Evolutionary conservation across 2,329 filamentous ascomycete species (phyloP).

Genomic region (Tolypocladium pustulatum): DNA sequence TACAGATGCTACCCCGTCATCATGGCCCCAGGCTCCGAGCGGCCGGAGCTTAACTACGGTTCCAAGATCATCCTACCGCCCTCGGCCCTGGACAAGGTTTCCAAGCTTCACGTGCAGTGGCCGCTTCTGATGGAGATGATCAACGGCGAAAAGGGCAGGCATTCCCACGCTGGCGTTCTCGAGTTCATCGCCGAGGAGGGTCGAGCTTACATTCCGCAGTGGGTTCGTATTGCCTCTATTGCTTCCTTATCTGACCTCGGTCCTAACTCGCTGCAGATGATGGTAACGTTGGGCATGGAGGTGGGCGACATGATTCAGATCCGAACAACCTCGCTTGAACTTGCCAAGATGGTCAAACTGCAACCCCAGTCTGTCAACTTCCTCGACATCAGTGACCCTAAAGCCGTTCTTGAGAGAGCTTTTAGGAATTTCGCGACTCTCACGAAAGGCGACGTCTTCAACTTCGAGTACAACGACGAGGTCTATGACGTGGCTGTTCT

Average conservation of each 20-base stretch:
- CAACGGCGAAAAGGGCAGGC: conserved; percentile 70
- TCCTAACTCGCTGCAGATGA: conserved; percentile 52
- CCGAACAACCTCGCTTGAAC: conserved; percentile 84
- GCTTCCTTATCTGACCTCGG: not conserved
- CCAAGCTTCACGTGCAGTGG: conserved; percentile 90
- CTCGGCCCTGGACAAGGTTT: conserved; percentile 92
- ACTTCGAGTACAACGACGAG: conserved; percentile 92
- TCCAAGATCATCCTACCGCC: conserved; percentile 98
- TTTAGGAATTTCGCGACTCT: conserved; percentile 94
- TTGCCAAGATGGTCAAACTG: conserved; percentile 88
- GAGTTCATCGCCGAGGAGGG: conserved; percentile 98
- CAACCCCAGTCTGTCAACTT: conserved; percentile 91
- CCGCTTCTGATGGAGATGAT: conserved; percentile 94
- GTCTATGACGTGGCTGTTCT: conserved; percentile 88
- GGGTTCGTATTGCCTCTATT: conserved; percentile 45
- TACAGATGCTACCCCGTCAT: conserved; percentile 93
- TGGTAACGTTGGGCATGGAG: conserved; percentile 82
- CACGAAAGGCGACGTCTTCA: conserved; percentile 89
- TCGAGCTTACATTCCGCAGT: conserved; percentile 89
- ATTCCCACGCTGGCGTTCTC: conserved; percentile 87
- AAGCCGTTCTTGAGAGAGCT: conserved; percentile 91
- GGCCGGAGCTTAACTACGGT: conserved; percentile 85
- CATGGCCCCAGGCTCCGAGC: conserved; percentile 86
- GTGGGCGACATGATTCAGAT: conserved; percentile 91
- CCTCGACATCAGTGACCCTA: conserved; percentile 93